These are phyloP conservation scores for Galerina sulciceps DNA, from an alignment of 768 basidiomycete species.

Conservation along the genomic window DNA sequence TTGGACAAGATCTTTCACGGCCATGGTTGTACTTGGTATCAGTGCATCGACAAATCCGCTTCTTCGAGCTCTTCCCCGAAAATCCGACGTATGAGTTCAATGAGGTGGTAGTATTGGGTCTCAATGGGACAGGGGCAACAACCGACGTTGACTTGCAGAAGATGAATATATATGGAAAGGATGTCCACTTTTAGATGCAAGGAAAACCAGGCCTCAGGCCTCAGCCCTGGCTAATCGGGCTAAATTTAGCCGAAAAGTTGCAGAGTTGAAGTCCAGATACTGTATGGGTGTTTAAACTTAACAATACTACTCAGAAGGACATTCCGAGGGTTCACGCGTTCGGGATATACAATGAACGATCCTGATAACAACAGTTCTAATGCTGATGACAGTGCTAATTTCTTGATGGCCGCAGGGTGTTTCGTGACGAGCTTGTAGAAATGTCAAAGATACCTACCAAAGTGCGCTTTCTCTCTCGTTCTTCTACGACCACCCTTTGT, in stretches of 20 bases:
- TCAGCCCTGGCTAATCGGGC: no score
- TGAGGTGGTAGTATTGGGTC: neutral
- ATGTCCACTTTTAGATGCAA: neutral
- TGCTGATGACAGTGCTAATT: neutral
- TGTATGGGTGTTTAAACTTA: no score
- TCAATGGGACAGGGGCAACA: no score
- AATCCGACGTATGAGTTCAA: neutral
- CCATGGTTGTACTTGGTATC: conserved; percentile 24
- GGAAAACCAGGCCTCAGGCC: no score
- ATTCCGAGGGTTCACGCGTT: no score
- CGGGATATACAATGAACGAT: no score
- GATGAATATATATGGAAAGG: neutral
- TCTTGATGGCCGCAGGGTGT: neutral
- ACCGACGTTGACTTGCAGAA: no score
- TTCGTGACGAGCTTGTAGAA: neutral
- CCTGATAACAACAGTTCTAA: no score
- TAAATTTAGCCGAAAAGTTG: no score
- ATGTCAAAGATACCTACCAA: neutral
- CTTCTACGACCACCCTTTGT: no score
- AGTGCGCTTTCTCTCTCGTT: neutral
- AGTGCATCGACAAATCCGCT: conserved; percentile 10
- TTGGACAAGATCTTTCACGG: conserved; percentile 38
- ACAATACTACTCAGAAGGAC: no score
- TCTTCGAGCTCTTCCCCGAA: neutral
- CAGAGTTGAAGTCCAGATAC: no score